Evolutionary conservation across 2,329 filamentous ascomycete species (phyloP).

Genomic region (Pestalotiopsis sp.): DNA sequence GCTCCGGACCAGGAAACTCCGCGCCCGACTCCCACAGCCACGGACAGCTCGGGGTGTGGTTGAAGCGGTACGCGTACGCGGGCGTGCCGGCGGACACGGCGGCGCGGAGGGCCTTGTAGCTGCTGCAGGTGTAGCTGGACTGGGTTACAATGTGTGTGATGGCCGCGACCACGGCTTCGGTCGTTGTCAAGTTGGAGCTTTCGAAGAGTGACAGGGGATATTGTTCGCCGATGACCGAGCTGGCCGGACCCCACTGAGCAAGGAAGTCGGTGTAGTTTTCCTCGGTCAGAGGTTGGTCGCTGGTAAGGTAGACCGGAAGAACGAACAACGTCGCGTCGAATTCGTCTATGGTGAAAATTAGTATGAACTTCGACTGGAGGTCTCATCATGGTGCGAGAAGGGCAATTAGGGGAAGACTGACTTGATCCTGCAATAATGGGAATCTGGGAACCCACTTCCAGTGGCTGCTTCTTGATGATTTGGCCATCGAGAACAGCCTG

Average conservation of each 20-base stretch:
- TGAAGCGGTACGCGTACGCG: neutral
- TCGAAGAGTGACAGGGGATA: neutral
- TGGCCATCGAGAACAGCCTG: neutral
- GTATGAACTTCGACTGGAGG: neutral
- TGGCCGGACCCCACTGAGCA: neutral
- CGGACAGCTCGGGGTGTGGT: neutral
- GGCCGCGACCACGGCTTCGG: neutral
- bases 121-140: neutral
- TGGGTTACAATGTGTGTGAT: neutral
- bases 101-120: neutral
- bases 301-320: neutral
- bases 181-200: neutral
- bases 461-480: neutral
- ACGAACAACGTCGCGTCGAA: neutral
- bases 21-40: neutral
- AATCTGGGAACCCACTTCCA: neutral
- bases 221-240: neutral
- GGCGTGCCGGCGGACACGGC: neutral
- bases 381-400: neutral
- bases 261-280: neutral
- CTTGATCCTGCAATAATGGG: neutral
- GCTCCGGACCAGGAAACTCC: neutral
- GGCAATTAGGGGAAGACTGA: neutral
- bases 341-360: neutral
- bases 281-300: neutral